Evolutionary conservation across 2,329 filamentous ascomycete genomes (phyloP).

Genomic region (Scortechinia acanthostroma): DNA sequence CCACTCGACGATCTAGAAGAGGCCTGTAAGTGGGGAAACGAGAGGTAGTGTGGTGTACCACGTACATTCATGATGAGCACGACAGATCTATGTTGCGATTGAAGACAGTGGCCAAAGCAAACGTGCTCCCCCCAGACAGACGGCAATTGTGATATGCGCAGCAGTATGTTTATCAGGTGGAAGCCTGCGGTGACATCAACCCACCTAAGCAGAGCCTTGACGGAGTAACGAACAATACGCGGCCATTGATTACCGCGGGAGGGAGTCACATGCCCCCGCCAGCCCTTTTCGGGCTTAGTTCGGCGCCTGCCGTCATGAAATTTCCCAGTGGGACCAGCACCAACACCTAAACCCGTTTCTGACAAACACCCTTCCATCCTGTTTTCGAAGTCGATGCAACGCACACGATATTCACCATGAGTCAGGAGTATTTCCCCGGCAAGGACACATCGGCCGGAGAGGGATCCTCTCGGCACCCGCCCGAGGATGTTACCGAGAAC

Average conservation of each 20-base stretch:
- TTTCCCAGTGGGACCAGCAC: no score
- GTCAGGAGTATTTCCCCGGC: constrained; percentile 1
- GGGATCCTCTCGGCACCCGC: not conserved
- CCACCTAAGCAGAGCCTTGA: no score
- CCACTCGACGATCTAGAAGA: constrained; percentile 85
- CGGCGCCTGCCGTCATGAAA: not conserved
- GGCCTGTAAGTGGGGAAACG: not conserved
- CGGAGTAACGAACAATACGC: no score
- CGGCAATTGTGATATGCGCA: not conserved
- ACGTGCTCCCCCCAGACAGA: no score
- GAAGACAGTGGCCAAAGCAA: not conserved
- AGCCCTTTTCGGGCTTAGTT: not conserved
- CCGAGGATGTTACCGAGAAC: not conserved
- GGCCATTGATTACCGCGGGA: no score
- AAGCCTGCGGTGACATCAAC: not conserved
- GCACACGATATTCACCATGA: not conserved
- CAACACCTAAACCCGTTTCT: no score
- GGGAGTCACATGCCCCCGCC: not conserved
- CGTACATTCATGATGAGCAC: not conserved
- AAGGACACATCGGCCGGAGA: not conserved
- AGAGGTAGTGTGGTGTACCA: no score
- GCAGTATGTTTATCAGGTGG: not conserved
- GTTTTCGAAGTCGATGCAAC: not conserved
- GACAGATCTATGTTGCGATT: not conserved
- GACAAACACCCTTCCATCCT: no score